A percentile compares a stretch with the other conserved stretches of the same genome.
Evolutionary conservation across 2,329 filamentous ascomycete genomes (phyloP).

Genomic region (Pseudogymnoascus sp.): DNA sequence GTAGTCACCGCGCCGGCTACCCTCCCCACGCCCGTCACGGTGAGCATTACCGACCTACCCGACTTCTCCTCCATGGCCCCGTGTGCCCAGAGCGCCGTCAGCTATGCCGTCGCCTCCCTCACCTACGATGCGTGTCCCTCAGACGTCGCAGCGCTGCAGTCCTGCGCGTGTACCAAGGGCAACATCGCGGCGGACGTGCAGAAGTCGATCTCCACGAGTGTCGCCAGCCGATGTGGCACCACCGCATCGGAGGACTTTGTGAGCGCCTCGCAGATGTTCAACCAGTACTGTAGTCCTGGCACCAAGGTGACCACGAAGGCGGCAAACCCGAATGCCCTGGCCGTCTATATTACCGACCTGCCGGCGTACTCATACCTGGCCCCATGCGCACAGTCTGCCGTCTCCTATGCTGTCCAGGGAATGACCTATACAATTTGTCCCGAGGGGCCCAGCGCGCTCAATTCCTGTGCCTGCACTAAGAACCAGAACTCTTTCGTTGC

Average conservation of each 20-base stretch:
- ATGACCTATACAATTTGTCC: constrained; percentile 31
- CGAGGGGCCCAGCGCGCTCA: constrained; percentile 33
- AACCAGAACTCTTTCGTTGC: constrained; percentile 38
- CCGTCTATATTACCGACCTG: constrained; percentile 43
- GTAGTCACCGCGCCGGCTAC: constrained; percentile 15
- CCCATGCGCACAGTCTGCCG: constrained; percentile 33
- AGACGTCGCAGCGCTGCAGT: constrained; percentile 37
- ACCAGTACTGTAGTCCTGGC: constrained; percentile 41
- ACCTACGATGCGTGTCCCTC: constrained; percentile 38
- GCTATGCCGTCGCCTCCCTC: constrained; percentile 35
- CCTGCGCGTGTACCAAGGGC: constrained; percentile 40
- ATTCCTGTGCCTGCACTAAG: constrained; percentile 45
- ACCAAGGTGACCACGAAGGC: constrained; percentile 10
- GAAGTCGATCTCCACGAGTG: constrained; percentile 29
- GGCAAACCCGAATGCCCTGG: constrained; percentile 34
- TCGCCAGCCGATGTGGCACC: constrained; percentile 37
- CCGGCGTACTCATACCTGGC: constrained; percentile 35
- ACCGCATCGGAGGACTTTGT: constrained; percentile 40
- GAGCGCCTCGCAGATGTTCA: constrained; percentile 38
- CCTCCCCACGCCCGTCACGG: background rate
- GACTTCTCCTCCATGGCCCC: constrained; percentile 33
- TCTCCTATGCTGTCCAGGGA: constrained; percentile 32
- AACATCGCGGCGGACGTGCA: background rate
- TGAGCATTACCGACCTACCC: constrained; percentile 10
- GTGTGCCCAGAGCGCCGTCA: constrained; percentile 40